Evolutionary conservation across 331 rosid genomes (phyloP), one percentile per base, ranked within the genome.

Genomic region (Rosa hybrid): DNA sequence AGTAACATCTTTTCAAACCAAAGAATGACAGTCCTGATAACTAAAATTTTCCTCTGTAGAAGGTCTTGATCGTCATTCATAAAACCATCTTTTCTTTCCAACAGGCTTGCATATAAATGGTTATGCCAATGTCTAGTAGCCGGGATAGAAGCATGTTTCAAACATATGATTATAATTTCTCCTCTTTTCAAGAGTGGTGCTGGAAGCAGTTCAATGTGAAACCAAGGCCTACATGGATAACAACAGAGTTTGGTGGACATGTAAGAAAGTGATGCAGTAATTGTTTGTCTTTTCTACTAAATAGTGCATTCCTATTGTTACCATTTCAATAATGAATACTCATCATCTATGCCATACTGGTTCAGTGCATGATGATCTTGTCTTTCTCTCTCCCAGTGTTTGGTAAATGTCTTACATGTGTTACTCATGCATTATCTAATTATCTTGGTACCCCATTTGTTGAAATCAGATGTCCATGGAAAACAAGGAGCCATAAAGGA

Each of bases 71-170:
- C 3, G 20, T 81, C 48, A 53, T 56, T 67, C 14, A 0, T 14
- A 30, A 30, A 30, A 30, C 34, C 34, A 30, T 79, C 73, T 71
- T 44, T 72, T 50, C 70, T 49, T 39, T 81, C 72, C 49, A 68
- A 60, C 84, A 91, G 97, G 94, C 97, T 7, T 94, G 98, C 88
- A 94, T 94, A 27, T 92, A 92, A 84, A 94, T 94, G 97, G 91
- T 92, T 75, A 94, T 94, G 98, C 97, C 98, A 63, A 90, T 90
- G 96, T 86, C 97, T 68, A 80, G 94, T 64, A 77, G 84, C 86
- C 64, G 13, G 45, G 90, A 85, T 46, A 69, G 78, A 70, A 89
- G 97, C 90, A 90, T 94, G 97, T 94, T 88, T 86, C 27, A 85
- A 53, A 67, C 89, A 5, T 90, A 76, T 71, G 88, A 89, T 82